Base-by-base conservation (phyloP, 331 rosid genomes). In the Malus hybrid region DNA sequence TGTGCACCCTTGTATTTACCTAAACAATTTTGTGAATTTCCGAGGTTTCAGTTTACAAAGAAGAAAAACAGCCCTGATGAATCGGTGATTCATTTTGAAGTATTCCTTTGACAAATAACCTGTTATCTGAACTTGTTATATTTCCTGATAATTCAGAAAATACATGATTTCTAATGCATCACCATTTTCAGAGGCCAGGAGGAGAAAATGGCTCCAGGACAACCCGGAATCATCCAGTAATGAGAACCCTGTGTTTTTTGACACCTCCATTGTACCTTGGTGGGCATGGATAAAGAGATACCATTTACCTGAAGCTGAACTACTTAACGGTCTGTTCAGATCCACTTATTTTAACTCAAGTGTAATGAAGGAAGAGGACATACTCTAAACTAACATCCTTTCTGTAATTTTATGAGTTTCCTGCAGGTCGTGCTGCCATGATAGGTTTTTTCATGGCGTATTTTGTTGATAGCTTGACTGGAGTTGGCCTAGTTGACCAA, bases 221-320 rank as follows among this genome's bases (percentile, higher is more conserved):
- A 87, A 90, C 77, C 99, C 97, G 6, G 97, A 92, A 83, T 86
- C 99, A 70, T 85, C 97, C 67, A 90, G 75, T 76, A 95, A 95
- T 63, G 91, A 90, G 10, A 88, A 73, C 28, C 99, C 97, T 30
- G 83, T 95, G 24, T 74, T 89, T 55, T 95, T 95, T 80, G 99
- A 92, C 84, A 90, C 99, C 61, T 90, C 97, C 82, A 86, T 92
- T 56, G 61, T 95, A 60, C 99, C 99, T 48, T 95, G 99, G 99
- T 95, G 99, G 99, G 99, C 97, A 52, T 95, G 99, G 99, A 78
- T 86, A 7, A 95, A 92, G 85, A 86, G 97, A 77, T 95, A 88
- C 87, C 99, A 95, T 82, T 90, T 95, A 78, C 99, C 99, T 53
- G 99, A 95, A 82, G 99, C 99, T 34, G 99, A 95, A 75, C 88